Evolutionary conservation across 2,329 filamentous ascomycete genomes (phyloP).

Genomic region (Exophiala xenobiotica): DNA sequence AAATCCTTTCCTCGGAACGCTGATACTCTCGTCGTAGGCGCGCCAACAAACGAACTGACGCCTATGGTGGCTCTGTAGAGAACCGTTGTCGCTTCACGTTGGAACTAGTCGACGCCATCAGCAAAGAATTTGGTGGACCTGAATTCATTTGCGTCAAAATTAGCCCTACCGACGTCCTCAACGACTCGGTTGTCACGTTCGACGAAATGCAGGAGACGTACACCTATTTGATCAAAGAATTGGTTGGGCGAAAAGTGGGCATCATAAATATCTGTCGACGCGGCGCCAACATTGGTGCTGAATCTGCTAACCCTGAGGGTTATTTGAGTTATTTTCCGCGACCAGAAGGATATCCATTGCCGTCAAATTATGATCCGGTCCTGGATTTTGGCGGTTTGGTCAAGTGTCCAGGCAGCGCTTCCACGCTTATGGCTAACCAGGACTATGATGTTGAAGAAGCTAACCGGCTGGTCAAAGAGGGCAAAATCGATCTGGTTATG

Average conservation of each 20-base stretch:
- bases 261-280: constrained; percentile 24
- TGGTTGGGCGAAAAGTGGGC: constrained; percentile 14
- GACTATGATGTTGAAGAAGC: constrained; percentile 32
- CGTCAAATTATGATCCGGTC: constrained; percentile 26
- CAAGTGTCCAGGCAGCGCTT: constrained; percentile 33
- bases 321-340: not conserved
- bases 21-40: not conserved
- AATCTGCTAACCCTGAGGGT: too few species aligned
- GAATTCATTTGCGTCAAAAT: constrained; percentile 33
- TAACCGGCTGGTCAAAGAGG: constrained; percentile 20
- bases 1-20: not conserved
- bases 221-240: constrained; percentile 18
- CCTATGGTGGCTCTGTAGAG: constrained; percentile 36
- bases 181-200: constrained; percentile 25
- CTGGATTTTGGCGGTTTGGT: constrained; percentile 30
- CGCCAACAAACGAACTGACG: constrained; percentile 35
- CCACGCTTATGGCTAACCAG: constrained; percentile 32
- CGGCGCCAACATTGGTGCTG: constrained; percentile 7
- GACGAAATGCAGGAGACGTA: constrained; percentile 26
- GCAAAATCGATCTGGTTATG: constrained; percentile 29
- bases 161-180: constrained; percentile 33
- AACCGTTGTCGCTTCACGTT: constrained; percentile 37
- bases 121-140: constrained; percentile 27
- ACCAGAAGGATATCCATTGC: constrained; percentile 17
- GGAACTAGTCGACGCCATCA: constrained; percentile 35